These are phyloP conservation scores for Bruguiera parviflora DNA, from an alignment of 345 rosid species.

Conservation along the genomic window DNA sequence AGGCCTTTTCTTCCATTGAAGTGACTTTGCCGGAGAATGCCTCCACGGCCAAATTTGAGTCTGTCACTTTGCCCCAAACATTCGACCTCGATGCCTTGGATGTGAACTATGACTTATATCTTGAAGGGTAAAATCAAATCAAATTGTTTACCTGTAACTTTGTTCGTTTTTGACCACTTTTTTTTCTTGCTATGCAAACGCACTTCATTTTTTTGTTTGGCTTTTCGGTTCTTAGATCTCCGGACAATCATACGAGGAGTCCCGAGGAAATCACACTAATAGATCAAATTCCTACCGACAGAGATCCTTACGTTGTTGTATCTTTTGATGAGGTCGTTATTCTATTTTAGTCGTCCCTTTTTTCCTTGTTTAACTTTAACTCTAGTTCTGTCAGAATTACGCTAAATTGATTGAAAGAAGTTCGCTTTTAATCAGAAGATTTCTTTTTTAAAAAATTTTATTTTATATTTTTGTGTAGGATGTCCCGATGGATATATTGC, in stretches of 20 bases:
- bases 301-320: slow-evolving; percentile 61
- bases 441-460: no score
- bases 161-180: neutral
- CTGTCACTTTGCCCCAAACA: slow-evolving; percentile 65
- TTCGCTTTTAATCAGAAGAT: neutral
- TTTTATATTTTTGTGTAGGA: slow-evolving; percentile 41
- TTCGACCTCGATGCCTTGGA: slow-evolving; percentile 67
- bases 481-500: slow-evolving; percentile 19
- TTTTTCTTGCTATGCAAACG: neutral
- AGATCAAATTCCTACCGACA: slow-evolving; percentile 68
- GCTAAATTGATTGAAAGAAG: no score
- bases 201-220: no score
- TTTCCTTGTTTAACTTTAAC: neutral
- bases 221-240: slow-evolving; percentile 33
- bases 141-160: neutral
- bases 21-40: slow-evolving; percentile 73
- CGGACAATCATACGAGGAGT: slow-evolving; percentile 49
- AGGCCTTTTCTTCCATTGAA: slow-evolving; percentile 46
- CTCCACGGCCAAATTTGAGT: slow-evolving; percentile 55
- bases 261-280: slow-evolving; percentile 71
- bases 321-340: slow-evolving; percentile 62
- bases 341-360: neutral
- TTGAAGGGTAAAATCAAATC: slow-evolving; percentile 36
- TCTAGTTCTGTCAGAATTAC: neutral
- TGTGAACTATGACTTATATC: slow-evolving; percentile 35